These are phyloP conservation scores for Nemania sp. DNA, from an alignment of 2,329 filamentous ascomycete species.

Conservation along the genomic window DNA sequence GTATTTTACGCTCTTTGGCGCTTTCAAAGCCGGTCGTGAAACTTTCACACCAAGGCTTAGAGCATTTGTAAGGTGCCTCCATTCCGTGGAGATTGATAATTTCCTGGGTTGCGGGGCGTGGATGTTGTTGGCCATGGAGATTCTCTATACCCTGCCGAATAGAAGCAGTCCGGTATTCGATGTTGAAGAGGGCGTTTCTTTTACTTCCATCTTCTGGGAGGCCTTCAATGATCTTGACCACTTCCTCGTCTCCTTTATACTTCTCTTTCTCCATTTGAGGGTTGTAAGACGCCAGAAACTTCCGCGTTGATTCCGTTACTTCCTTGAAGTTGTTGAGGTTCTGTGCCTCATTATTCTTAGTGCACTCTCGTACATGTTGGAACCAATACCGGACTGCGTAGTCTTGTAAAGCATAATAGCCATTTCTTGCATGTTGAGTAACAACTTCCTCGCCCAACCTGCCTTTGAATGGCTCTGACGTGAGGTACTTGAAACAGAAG, in stretches of 20 bases:
- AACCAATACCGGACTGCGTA: conserved; percentile 34
- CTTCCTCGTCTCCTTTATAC: background rate
- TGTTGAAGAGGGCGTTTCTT: background rate
- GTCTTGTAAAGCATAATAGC: conserved; percentile 32
- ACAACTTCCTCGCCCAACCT: too few relatives aligned
- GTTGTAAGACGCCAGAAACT: too few relatives aligned
- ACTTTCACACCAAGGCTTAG: conserved; percentile 27
- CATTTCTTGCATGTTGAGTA: background rate
- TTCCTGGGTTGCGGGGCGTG: background rate
- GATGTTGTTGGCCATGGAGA: too few relatives aligned
- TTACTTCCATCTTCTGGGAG: background rate
- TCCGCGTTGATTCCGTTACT: too few relatives aligned
- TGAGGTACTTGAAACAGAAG: too few relatives aligned
- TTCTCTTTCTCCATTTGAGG: background rate
- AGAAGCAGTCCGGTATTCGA: too few relatives aligned
- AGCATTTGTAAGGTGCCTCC: conserved; percentile 21
- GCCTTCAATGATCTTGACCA: background rate
- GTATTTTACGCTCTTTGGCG: conserved; percentile 4
- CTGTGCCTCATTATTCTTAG: background rate
- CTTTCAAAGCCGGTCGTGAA: conserved; percentile 23
- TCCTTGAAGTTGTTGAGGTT: too few relatives aligned
- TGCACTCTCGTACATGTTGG: conserved; percentile 24
- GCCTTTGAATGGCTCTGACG: too few relatives aligned
- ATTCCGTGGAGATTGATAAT: conserved; percentile 7
- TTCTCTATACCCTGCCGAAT: too few relatives aligned